phyloP scores from a whole-genome alignment of 495 filamentous ascomycete species.

The Jackrogersella minutella region DNA sequence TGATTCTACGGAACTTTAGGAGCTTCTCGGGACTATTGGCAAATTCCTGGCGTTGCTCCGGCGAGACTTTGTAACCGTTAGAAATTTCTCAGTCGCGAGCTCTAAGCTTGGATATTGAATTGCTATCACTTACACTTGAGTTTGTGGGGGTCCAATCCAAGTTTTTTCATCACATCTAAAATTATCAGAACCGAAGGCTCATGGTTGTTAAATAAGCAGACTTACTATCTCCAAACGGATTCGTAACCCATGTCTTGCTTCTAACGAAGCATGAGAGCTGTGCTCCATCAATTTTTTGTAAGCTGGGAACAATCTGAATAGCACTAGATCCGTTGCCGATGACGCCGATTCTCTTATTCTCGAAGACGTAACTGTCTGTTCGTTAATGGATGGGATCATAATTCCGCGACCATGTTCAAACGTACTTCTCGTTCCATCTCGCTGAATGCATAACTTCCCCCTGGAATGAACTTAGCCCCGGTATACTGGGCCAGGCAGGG shows the following conservation, averaged over 20 bases:
- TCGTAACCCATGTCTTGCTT: constrained; percentile 70
- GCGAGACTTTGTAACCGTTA: constrained; percentile 44
- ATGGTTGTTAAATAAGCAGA: constrained; percentile 5
- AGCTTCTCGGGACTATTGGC: constrained; percentile 42
- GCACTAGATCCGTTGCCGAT: constrained; percentile 70
- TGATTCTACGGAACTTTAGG: constrained; percentile 50
- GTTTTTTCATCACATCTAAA: constrained; percentile 45
- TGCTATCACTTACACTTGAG: constrained; percentile 46
- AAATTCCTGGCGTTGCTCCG: constrained; percentile 47
- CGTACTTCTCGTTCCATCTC: constrained; percentile 54
- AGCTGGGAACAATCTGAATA: constrained; percentile 73
- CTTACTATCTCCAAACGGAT: constrained; percentile 50
- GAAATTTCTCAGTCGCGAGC: background rate
- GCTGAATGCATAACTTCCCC: constrained; percentile 67
- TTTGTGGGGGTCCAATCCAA: constrained; percentile 49
- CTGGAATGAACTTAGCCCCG: constrained; percentile 61
- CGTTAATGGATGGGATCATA: constrained; percentile 2
- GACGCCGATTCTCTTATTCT: constrained; percentile 60
- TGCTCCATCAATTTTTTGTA: constrained; percentile 63
- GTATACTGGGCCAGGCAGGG: constrained; percentile 65
- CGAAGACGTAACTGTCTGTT: constrained; percentile 53
- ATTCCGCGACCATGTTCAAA: background rate
- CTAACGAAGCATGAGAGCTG: constrained; percentile 71
- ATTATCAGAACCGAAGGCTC: constrained; percentile 9
- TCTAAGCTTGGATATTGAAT: background rate